Base-by-base conservation (phyloP, 2,329 filamentous ascomycete genomes). In the Claviceps maximensis region DNA sequence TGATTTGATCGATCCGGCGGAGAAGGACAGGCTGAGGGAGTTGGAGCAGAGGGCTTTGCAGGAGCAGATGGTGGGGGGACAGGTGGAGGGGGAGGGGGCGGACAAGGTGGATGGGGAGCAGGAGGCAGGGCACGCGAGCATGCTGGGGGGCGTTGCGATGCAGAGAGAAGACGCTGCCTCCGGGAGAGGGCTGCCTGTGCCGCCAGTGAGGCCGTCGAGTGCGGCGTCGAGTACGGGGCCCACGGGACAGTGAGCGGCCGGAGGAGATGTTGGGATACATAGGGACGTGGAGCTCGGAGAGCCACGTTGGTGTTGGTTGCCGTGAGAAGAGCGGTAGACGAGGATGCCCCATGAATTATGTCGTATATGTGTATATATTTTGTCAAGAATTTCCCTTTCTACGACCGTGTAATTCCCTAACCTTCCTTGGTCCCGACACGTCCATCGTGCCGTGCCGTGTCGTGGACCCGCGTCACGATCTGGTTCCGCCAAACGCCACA, bases 1-100 rank as follows among this genome's bases (percentile, higher is more conserved):
- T 59, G 81, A 84, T 59, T 65, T 84, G 23, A 73, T 84, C 27
- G 81, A 84, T 55, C 69, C 72, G 0, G 73, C 75, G 15, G 80
- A 83, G 67, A 83, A 83, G 70, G 69, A 73, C 58, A 69, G 80
- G 40, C 61, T 79, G 50, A 68, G 65, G 47, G 75, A 79, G 58
- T 59, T 78, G 47, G 74, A 78, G 62, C 63, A 69, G 25, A 72
- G 72, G 63, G 68, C 70, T 3, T 69, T 67, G 15, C 61, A 74
- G 57, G 62, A 69, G 58, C 67, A 70, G 57, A 58, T 69, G 38
- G 55, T 59, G 44, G 63, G 66, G 27, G 63, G 63, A 33, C 63
- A 63, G 49, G 64, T 60, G 3, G 62, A 67, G 47, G 62, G 66
- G 47, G 63, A 66, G 41, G 63, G 73, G 53, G 60, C 68, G 54